phyloP scores from a whole-genome alignment of 176 grass and related monocot species.

The Oryza meridionalis region DNA sequence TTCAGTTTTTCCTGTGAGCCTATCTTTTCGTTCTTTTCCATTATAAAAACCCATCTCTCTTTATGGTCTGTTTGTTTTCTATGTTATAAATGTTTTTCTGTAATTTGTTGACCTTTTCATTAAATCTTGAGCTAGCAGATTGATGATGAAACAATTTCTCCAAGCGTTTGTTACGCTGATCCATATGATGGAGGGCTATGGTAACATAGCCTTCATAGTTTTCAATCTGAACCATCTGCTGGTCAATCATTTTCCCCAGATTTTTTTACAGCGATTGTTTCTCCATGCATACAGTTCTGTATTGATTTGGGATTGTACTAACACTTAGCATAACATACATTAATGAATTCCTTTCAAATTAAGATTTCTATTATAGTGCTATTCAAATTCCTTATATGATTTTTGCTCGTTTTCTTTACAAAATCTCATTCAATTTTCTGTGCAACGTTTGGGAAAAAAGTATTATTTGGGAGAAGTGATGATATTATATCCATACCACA shows the following conservation, averaged over 20 bases:
- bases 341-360: too few species aligned
- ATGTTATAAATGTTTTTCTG: background rate
- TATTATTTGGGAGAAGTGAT: constrained; percentile 45
- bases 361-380: too few species aligned
- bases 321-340: too few species aligned
- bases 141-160: constrained; percentile 44
- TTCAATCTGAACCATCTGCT: constrained; percentile 56
- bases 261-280: background rate
- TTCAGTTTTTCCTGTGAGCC: too few species aligned
- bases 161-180: constrained; percentile 42
- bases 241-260: background rate
- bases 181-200: constrained; percentile 46
- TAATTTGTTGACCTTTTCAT: background rate
- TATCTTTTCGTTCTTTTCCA: too few species aligned
- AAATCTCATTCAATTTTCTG: background rate
- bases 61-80: too few species aligned
- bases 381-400: background rate
- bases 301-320: background rate
- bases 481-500: constrained; percentile 44
- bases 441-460: background rate
- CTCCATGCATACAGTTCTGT: background rate
- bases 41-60: too few species aligned
- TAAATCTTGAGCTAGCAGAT: constrained; percentile 25
- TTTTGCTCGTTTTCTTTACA: background rate
- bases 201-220: constrained; percentile 38